Conservation (phyloP, 192 early-diverging fungal species). For the Geranomyces michiganensis region DNA sequence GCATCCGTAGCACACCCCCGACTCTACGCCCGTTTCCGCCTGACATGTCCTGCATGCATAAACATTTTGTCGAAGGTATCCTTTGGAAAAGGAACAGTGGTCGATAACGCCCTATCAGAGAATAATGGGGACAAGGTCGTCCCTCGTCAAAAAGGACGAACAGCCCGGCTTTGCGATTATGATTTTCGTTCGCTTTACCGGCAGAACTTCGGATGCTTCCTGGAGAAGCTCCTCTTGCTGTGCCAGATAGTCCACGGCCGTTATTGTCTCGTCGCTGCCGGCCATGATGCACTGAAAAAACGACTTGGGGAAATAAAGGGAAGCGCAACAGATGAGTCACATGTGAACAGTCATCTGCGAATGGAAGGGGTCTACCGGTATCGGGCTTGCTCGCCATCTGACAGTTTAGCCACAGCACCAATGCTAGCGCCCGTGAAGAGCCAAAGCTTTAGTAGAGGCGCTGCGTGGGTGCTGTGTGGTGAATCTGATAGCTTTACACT, state of each 20-base stretch:
- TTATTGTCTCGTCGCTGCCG: slow-evolving; percentile 9
- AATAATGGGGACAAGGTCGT: background rate
- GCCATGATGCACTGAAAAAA: background rate
- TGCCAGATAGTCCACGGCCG: slow-evolving; percentile 21
- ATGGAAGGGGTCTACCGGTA: too few relatives aligned
- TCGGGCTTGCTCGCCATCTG: too few relatives aligned
- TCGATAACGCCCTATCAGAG: slow-evolving; percentile 52
- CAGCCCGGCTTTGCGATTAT: background rate
- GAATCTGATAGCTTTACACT: too few relatives aligned
- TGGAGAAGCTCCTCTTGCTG: slow-evolving; percentile 26
- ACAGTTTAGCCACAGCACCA: too few relatives aligned
- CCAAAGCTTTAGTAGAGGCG: too few relatives aligned
- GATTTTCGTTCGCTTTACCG: slow-evolving; percentile 46
- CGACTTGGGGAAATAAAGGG: too few relatives aligned
- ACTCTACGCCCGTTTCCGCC: slow-evolving; percentile 22
- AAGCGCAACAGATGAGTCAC: too few relatives aligned
- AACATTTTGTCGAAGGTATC: slow-evolving; percentile 77
- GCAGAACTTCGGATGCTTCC: slow-evolving; percentile 59
- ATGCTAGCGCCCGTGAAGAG: too few relatives aligned
- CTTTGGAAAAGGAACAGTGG: slow-evolving; percentile 69
- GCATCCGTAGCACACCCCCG: slow-evolving; percentile 44
- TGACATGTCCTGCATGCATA: slow-evolving; percentile 83
- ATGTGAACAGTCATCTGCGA: too few relatives aligned
- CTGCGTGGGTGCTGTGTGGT: too few relatives aligned
- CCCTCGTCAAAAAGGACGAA: too few relatives aligned